These are phyloP conservation scores for Cryptococcus maquisensis DNA, from an alignment of 1,284 basidiomycete genomes.

Conservation along the genomic window DNA sequence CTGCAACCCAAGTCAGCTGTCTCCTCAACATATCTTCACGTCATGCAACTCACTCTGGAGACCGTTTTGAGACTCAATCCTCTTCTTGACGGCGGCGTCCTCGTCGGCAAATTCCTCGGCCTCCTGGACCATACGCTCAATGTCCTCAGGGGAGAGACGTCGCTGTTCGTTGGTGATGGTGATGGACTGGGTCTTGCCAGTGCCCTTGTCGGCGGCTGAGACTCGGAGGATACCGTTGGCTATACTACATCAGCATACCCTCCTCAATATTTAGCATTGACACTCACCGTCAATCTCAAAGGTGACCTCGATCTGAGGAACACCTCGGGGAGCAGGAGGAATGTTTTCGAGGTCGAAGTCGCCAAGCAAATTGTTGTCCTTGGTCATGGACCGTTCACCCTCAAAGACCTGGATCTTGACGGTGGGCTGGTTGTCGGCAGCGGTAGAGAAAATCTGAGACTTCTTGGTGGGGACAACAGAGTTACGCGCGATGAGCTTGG, in stretches of 20 bases:
- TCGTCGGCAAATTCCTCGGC: slow-evolving; percentile 83
- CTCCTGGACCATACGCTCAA: slow-evolving; percentile 85
- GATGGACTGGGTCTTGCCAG: slow-evolving; percentile 83
- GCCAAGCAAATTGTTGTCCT: slow-evolving; percentile 97
- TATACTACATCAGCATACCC: slow-evolving; percentile 2
- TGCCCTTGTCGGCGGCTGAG: slow-evolving; percentile 83
- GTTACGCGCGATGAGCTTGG: slow-evolving; percentile 86
- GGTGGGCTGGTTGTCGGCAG: slow-evolving; percentile 88
- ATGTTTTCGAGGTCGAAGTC: slow-evolving; percentile 92
- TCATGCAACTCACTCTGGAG: slow-evolving; percentile 52
- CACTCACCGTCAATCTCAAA: slow-evolving; percentile 76
- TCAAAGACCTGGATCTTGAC: slow-evolving; percentile 85
- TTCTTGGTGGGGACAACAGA: slow-evolving; percentile 98
- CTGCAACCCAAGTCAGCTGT: slow-evolving; percentile 15
- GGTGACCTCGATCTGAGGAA: slow-evolving; percentile 89
- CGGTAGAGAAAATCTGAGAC: slow-evolving; percentile 96
- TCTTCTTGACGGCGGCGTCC: slow-evolving; percentile 81
- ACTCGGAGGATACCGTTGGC: slow-evolving; percentile 88
- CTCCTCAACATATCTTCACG: not conserved
- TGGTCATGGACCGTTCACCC: slow-evolving; percentile 91
- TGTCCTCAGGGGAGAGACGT: slow-evolving; percentile 78
- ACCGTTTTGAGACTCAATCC: slow-evolving; percentile 77
- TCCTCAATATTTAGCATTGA: slow-evolving; percentile 15
- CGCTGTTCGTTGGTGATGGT: slow-evolving; percentile 70
- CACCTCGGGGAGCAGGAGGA: slow-evolving; percentile 90